phyloP scores from a whole-genome alignment of 805 yeast species.

The Candida boleticola region DNA sequence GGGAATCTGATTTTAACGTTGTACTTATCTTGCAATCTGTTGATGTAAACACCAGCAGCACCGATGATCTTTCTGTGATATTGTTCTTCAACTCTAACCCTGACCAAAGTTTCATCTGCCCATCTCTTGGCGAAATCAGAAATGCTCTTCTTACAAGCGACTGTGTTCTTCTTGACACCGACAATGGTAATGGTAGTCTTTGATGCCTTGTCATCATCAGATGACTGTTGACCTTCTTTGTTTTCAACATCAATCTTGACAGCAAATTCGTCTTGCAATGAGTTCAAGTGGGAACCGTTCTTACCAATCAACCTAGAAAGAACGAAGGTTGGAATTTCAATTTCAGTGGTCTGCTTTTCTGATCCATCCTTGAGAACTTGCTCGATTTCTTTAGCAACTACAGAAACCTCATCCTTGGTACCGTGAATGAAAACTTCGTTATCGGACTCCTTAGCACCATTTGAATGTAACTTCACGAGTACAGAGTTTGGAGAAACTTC shows the following conservation, averaged over 20 bases:
- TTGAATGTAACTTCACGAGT: slow-evolving; percentile 46
- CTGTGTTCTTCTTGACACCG: slow-evolving; percentile 79
- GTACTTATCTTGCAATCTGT: slow-evolving; percentile 85
- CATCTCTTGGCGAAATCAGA: slow-evolving; percentile 61
- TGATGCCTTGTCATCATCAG: slow-evolving; percentile 25
- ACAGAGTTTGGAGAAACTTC: slow-evolving; percentile 39
- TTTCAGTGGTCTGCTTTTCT: slow-evolving; percentile 41
- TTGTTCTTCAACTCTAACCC: slow-evolving; percentile 68
- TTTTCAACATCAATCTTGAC: slow-evolving; percentile 74
- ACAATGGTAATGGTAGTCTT: slow-evolving; percentile 55
- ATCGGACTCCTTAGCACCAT: slow-evolving; percentile 33
- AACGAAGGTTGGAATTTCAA: slow-evolving; percentile 63
- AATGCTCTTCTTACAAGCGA: slow-evolving; percentile 64
- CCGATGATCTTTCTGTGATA: slow-evolving; percentile 86
- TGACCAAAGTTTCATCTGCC: slow-evolving; percentile 74
- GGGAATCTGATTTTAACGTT: slow-evolving; percentile 81
- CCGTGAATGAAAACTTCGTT: slow-evolving; percentile 71
- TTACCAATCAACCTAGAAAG: slow-evolving; percentile 87
- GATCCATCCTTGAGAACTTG: slow-evolving; percentile 53
- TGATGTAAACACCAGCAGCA: slow-evolving; percentile 73
- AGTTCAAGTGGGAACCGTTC: slow-evolving; percentile 72
- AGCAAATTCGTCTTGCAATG: slow-evolving; percentile 68
- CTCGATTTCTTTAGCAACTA: slow-evolving; percentile 51
- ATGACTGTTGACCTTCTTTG: slow-evolving; percentile 30
- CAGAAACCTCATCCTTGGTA: slow-evolving; percentile 56